phyloP scores from a whole-genome alignment of 176 grass and related monocot species.

The Eragrostis nindensis region DNA sequence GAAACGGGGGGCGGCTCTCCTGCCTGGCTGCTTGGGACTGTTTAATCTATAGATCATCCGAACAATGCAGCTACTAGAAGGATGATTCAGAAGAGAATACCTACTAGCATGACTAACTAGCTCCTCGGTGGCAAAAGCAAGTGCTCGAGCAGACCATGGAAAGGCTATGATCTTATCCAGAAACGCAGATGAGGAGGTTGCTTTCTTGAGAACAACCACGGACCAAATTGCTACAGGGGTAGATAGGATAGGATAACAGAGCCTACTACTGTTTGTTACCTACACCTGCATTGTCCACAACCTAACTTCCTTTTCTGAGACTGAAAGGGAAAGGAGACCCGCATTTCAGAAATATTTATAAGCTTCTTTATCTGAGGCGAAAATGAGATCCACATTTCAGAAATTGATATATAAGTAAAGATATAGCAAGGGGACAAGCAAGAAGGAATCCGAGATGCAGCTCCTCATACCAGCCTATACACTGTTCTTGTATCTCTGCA shows the following conservation, averaged over 20 bases:
- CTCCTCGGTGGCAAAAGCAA: conserved; percentile 27
- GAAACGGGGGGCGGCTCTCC: neutral
- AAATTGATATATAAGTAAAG: neutral
- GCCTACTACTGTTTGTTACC: conserved; percentile 29
- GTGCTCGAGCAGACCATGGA: conserved; percentile 34
- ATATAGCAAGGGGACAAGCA: conserved; percentile 14
- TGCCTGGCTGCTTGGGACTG: conserved; percentile 3
- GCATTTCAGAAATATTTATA: neutral
- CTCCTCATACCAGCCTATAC: neutral
- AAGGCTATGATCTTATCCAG: conserved; percentile 46
- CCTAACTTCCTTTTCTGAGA: conserved; percentile 19
- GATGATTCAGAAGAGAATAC: neutral
- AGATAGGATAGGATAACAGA: too few species aligned
- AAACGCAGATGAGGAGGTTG: conserved; percentile 32
- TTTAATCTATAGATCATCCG: neutral
- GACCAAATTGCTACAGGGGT: neutral
- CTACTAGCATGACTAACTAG: too few species aligned
- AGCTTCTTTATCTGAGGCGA: neutral
- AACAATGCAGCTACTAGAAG: conserved; percentile 19
- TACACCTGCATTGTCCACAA: conserved; percentile 29
- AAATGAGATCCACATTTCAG: neutral
- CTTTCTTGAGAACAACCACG: conserved; percentile 31
- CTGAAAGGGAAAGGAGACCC: conserved; percentile 6
- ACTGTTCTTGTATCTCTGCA: neutral
- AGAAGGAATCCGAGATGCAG: conserved; percentile 13